These are phyloP conservation scores for Alternaria longipes DNA, from an alignment of 2,329 filamentous ascomycete genomes.

Conservation along the genomic window DNA sequence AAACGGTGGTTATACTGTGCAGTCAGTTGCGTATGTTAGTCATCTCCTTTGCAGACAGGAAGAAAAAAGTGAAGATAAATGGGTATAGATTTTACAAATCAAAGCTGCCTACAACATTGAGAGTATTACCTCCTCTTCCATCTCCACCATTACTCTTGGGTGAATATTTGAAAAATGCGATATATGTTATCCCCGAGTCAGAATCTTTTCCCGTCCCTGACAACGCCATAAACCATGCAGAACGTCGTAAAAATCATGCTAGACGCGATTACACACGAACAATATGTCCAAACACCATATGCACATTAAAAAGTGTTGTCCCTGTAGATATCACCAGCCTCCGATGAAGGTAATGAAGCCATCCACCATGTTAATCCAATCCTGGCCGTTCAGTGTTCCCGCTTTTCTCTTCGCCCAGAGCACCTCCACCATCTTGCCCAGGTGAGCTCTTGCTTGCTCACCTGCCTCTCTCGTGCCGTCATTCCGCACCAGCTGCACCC, in stretches of 20 bases:
- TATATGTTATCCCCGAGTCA: background rate
- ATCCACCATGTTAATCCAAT: slow-evolving; percentile 49
- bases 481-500: slow-evolving; percentile 44
- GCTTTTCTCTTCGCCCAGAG: slow-evolving; percentile 47
- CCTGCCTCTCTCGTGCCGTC: slow-evolving; percentile 46
- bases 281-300: background rate
- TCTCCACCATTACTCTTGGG: background rate
- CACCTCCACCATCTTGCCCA: slow-evolving; percentile 35
- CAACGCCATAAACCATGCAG: slow-evolving; percentile 7
- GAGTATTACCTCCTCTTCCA: background rate
- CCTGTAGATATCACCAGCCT: slow-evolving; percentile 28
- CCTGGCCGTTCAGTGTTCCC: slow-evolving; percentile 44
- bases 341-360: slow-evolving; percentile 47
- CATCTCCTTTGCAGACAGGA: background rate
- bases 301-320: background rate
- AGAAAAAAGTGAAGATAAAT: background rate
- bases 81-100: slow-evolving; percentile 4
- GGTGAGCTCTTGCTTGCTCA: slow-evolving; percentile 31
- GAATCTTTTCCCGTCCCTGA: background rate
- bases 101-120: background rate
- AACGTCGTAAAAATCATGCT: slow-evolving; percentile 5
- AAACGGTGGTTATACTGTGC: background rate
- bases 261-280: background rate
- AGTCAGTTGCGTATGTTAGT: background rate
- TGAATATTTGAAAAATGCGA: background rate